These are phyloP conservation scores for Dendrobium officinale DNA, from an alignment of 106 monocot species.

Conservation along the genomic window DNA sequence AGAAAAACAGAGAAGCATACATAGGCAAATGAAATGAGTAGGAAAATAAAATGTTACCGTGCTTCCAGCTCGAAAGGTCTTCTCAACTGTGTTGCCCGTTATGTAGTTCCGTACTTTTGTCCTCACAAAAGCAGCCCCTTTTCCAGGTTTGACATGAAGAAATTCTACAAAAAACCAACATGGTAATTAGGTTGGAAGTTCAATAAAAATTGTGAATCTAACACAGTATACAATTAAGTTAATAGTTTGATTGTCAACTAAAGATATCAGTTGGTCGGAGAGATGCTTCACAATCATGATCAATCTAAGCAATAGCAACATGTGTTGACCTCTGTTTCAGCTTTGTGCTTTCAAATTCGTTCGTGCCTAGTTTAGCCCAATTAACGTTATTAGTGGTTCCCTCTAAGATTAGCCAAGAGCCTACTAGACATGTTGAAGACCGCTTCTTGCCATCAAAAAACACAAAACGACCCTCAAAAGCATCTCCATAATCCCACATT, in stretches of 20 bases:
- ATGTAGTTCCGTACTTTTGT: conserved; percentile 88
- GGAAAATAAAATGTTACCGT: conserved; percentile 46
- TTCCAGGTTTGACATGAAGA: conserved; percentile 97
- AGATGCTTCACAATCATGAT: neutral
- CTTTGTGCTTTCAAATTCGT: too few species aligned
- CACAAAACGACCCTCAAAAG: too few species aligned
- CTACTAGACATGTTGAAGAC: too few species aligned
- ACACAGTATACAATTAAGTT: neutral
- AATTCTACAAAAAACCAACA: conserved; percentile 44
- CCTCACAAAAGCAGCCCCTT: conserved; percentile 94
- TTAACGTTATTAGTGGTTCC: too few species aligned
- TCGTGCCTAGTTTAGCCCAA: too few species aligned
- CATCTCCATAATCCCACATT: too few species aligned
- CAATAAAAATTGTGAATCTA: neutral
- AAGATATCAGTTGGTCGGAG: neutral
- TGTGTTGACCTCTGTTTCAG: too few species aligned
- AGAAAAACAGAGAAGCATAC: neutral
- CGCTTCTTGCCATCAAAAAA: too few species aligned
- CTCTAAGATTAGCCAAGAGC: too few species aligned
- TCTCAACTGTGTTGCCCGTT: conserved; percentile 88
- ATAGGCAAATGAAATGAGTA: neutral
- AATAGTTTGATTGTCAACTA: neutral
- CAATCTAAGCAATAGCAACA: neutral
- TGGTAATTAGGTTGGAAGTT: neutral
- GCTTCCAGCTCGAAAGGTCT: conserved; percentile 96